Evolutionary conservation across 257 asterid genomes (phyloP).

Genomic region (Schizonepeta tenuifolia): DNA sequence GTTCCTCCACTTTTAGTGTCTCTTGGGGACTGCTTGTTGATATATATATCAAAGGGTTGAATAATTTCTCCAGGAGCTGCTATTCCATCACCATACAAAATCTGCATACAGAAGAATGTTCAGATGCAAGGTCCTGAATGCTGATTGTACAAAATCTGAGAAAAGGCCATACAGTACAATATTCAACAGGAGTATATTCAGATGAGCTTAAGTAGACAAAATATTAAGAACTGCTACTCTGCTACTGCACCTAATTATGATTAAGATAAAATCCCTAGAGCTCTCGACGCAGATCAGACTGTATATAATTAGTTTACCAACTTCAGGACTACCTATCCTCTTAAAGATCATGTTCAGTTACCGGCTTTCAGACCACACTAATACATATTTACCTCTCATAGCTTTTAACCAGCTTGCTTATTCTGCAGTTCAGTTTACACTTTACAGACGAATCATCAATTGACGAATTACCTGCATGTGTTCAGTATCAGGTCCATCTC

Average conservation of each 20-base stretch:
- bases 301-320: neutral
- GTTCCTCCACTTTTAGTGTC: conserved; percentile 36
- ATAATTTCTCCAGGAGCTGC: conserved; percentile 96
- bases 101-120: conserved; percentile 47
- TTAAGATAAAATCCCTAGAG: conserved; percentile 1
- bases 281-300: neutral
- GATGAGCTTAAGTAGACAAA: conserved; percentile 11
- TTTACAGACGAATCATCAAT: conserved; percentile 21
- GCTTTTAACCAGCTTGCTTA: conserved; percentile 2
- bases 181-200: neutral
- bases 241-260: conserved; percentile 11
- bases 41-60: conserved; percentile 63
- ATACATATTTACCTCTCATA: neutral
- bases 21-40: conserved; percentile 75
- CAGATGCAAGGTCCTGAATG: conserved; percentile 16
- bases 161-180: neutral
- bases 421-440: conserved; percentile 10
- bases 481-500: conserved; percentile 58
- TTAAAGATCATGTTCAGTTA: conserved; percentile 14
- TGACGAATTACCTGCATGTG: conserved; percentile 67
- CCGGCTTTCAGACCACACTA: conserved; percentile 2
- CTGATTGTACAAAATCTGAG: conserved; percentile 14
- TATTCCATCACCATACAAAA: conserved; percentile 90
- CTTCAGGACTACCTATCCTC: neutral
- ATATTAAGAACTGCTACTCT: conserved; percentile 5